These are phyloP conservation scores for Clarkia xantiana DNA, from an alignment of 345 rosid species.

Conservation along the genomic window DNA sequence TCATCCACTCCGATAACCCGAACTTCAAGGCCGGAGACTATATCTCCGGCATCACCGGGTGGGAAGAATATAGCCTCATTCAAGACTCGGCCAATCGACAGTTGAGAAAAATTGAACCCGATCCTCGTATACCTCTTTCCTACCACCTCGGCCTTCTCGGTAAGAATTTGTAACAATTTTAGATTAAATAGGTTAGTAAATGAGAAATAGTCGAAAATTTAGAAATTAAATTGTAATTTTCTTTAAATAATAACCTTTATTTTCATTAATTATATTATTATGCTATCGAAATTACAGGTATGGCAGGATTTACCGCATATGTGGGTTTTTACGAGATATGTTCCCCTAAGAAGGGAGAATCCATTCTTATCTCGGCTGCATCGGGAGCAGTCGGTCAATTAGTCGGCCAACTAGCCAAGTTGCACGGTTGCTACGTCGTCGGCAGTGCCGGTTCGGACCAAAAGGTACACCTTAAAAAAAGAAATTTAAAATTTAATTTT, in stretches of 20 bases:
- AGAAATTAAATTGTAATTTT: no score
- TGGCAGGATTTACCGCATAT: slow-evolving; percentile 11
- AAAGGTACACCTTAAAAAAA: no score
- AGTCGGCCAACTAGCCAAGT: slow-evolving; percentile 10
- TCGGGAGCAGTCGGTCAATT: slow-evolving; percentile 15
- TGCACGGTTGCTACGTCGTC: slow-evolving; percentile 10
- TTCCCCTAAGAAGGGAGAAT: slow-evolving; percentile 12
- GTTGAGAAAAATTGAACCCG: slow-evolving; percentile 36
- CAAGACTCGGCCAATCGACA: slow-evolving; percentile 11
- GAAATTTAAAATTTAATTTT: no score
- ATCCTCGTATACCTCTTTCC: slow-evolving; percentile 41
- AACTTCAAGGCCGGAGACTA: slow-evolving; percentile 42
- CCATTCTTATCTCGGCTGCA: slow-evolving; percentile 6
- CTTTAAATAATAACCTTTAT: no score
- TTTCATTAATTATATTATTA: no score
- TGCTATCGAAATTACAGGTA: slow-evolving; percentile 1
- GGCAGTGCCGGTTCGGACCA: slow-evolving; percentile 11
- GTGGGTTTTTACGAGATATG: slow-evolving; percentile 10
- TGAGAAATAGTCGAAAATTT: no score
- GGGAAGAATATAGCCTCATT: slow-evolving; percentile 73
- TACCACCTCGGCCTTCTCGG: slow-evolving; percentile 71
- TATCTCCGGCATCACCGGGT: slow-evolving; percentile 43
- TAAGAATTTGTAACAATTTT: neutral
- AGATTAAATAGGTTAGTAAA: no score
- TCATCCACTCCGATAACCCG: slow-evolving; percentile 47